These are phyloP conservation scores for Triangularia setosa DNA, from an alignment of 2,329 filamentous ascomycete species.

Conservation along the genomic window DNA sequence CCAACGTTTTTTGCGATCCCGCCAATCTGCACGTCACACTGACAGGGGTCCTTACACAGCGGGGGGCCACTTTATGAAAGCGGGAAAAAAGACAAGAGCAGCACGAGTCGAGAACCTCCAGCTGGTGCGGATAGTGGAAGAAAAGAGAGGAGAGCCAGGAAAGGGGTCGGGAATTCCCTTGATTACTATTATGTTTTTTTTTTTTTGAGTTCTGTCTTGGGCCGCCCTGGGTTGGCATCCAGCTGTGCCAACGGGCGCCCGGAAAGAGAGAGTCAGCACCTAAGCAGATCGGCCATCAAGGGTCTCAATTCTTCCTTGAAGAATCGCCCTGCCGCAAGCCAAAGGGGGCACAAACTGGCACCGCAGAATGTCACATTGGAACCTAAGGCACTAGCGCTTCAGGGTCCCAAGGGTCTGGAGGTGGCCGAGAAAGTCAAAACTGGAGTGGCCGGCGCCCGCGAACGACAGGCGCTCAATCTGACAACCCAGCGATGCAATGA, in stretches of 20 bases:
- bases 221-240: neutral
- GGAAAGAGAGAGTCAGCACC: neutral
- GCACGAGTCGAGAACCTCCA: neutral
- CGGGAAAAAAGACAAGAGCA: neutral
- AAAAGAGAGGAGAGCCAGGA: neutral
- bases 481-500: neutral
- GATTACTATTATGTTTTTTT: neutral
- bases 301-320: constrained; percentile 2
- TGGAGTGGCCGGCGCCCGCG: neutral
- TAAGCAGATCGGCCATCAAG: neutral
- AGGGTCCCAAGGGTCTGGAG: neutral
- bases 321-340: neutral
- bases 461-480: neutral
- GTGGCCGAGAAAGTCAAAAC: neutral
- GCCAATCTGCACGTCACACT: constrained; percentile 21
- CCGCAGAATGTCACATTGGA: neutral
- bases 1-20: constrained; percentile 19
- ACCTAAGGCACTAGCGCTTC: neutral
- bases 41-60: constrained; percentile 4
- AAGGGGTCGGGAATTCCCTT: constrained; percentile 3
- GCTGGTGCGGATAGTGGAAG: neutral
- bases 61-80: constrained; percentile 7
- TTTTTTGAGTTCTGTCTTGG: neutral
- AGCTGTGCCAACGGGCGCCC: neutral
- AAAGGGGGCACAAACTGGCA: neutral